A percentile compares a stretch with the other conserved stretches of the same genome.
Evolutionary conservation across 1,284 basidiomycete genomes (phyloP).

Genomic region (Boletus sp.): DNA sequence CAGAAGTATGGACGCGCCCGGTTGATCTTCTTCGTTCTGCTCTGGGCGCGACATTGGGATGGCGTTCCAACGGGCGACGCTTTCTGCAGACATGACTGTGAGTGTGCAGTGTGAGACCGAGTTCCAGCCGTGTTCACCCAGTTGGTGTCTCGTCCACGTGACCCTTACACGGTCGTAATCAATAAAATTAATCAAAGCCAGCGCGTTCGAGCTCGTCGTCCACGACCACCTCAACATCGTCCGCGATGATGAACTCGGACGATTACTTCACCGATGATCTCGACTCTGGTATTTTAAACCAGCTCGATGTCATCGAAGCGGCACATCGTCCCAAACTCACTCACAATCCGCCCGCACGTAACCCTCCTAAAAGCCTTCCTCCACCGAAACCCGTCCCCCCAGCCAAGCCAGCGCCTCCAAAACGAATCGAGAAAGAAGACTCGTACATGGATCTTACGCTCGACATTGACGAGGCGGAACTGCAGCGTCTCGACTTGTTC

Average conservation of each 20-base stretch:
- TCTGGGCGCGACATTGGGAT: slow-evolving; percentile 51
- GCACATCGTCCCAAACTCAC: slow-evolving; percentile 38
- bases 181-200: neutral
- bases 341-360: slow-evolving; percentile 15
- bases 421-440: slow-evolving; percentile 36
- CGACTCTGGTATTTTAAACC: slow-evolving; percentile 46
- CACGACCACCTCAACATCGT: slow-evolving; percentile 6
- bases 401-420: slow-evolving; percentile 13
- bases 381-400: slow-evolving; percentile 4
- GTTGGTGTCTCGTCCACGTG: slow-evolving; percentile 7
- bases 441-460: slow-evolving; percentile 58
- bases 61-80: slow-evolving; percentile 69
- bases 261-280: slow-evolving; percentile 52
- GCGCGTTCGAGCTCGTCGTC: slow-evolving; percentile 4
- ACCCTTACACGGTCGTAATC: slow-evolving; percentile 1
- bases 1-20: slow-evolving; percentile 17
- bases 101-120: neutral
- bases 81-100: slow-evolving; percentile 55
- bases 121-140: neutral
- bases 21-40: slow-evolving; percentile 17
- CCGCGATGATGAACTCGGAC: slow-evolving; percentile 66
- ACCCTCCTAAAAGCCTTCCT: neutral
- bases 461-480: slow-evolving; percentile 53
- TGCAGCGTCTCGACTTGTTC: slow-evolving; percentile 52
- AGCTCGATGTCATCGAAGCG: slow-evolving; percentile 69